These are phyloP conservation scores for Cinnamomum micranthum DNA, from an alignment of 164 flowering plant species.

Conservation along the genomic window DNA sequence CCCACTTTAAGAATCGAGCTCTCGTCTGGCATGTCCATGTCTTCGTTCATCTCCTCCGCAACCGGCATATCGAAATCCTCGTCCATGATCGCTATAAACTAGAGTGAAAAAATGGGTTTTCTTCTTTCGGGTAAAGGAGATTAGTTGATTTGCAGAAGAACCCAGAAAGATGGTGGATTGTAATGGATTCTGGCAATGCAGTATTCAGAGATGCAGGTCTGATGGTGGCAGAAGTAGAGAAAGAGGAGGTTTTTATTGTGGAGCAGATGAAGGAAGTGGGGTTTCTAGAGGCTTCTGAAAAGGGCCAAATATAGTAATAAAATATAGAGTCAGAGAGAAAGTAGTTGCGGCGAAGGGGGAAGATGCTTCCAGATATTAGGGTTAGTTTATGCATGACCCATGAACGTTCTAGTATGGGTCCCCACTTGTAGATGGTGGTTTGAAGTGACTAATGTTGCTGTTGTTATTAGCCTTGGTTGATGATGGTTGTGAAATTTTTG, in stretches of 20 bases:
- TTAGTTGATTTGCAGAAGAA: too few relatives aligned
- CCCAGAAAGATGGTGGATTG: too few relatives aligned
- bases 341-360: not conserved
- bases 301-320: too few relatives aligned
- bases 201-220: not conserved
- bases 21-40: constrained; percentile 39
- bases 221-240: not conserved
- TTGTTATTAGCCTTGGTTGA: too few relatives aligned
- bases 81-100: constrained; percentile 26
- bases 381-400: not conserved
- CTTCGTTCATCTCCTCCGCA: constrained; percentile 26
- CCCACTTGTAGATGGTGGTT: too few relatives aligned
- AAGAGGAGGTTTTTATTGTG: not conserved
- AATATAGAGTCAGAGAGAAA: not conserved
- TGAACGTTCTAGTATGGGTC: too few relatives aligned
- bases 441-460: too few relatives aligned
- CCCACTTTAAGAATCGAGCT: constrained; percentile 57
- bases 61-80: constrained; percentile 43
- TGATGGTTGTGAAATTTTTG: too few relatives aligned
- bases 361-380: constrained; percentile 12
- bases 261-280: not conserved
- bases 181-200: not conserved
- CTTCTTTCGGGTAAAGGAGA: too few relatives aligned
- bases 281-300: constrained; percentile 15
- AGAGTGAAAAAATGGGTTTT: not conserved